Conservation (phyloP, 176 grass and related monocot species). For the Triticum urartu region DNA sequence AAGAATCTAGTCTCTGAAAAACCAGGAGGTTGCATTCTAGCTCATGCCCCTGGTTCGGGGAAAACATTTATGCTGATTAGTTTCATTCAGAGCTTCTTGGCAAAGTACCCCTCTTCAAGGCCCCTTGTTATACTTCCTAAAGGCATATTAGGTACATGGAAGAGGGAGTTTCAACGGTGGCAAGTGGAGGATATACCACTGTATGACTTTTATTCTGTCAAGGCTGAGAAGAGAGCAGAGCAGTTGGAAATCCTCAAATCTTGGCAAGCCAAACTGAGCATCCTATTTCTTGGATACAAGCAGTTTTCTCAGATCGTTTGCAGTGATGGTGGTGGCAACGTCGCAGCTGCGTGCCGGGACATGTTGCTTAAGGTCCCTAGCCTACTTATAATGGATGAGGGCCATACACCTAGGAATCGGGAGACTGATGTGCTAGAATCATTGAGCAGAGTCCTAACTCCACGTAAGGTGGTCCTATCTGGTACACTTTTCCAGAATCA, state of each 20-base stretch:
- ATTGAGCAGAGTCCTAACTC: slow-evolving; percentile 80
- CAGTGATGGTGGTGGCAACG: slow-evolving; percentile 37
- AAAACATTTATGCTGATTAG: slow-evolving; percentile 98
- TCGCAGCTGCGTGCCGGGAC: slow-evolving; percentile 70
- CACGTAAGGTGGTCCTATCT: slow-evolving; percentile 92
- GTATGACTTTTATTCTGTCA: slow-evolving; percentile 91
- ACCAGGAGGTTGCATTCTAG: slow-evolving; percentile 93
- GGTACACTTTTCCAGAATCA: slow-evolving; percentile 98
- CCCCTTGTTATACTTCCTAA: slow-evolving; percentile 90
- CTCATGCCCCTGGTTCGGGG: slow-evolving; percentile 94
- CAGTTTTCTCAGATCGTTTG: slow-evolving; percentile 84
- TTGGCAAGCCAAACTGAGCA: slow-evolving; percentile 85
- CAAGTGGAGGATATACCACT: slow-evolving; percentile 89
- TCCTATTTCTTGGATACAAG: slow-evolving; percentile 92
- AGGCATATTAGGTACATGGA: slow-evolving; percentile 89
- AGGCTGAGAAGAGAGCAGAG: slow-evolving; percentile 90
- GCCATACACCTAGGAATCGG: slow-evolving; percentile 88
- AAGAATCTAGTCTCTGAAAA: slow-evolving; percentile 78
- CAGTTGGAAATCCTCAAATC: slow-evolving; percentile 76
- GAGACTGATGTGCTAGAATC: slow-evolving; percentile 79
- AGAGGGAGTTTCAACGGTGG: slow-evolving; percentile 78
- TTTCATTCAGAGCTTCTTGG: slow-evolving; percentile 98
- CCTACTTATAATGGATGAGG: slow-evolving; percentile 93
- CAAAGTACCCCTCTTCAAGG: slow-evolving; percentile 77
- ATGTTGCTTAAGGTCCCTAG: slow-evolving; percentile 76